phyloP scores from a whole-genome alignment of 2,329 filamentous ascomycete species.

The Hansfordia pulvinata region DNA sequence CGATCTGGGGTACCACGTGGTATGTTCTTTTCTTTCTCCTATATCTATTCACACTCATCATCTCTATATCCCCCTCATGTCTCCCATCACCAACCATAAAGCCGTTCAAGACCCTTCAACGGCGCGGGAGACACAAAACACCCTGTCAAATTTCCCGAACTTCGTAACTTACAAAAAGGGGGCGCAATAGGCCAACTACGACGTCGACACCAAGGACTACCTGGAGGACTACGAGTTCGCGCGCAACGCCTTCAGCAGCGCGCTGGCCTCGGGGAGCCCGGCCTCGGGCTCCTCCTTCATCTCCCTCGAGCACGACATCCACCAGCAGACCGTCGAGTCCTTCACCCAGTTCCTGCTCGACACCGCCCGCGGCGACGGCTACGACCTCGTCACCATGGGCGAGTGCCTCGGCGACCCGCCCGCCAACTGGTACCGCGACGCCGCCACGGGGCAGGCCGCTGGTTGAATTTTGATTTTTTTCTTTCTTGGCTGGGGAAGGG shows the following conservation, averaged over 20 bases:
- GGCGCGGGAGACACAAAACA: too few relatives aligned
- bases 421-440: conserved; percentile 36
- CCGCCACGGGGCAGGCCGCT: conserved; percentile 5
- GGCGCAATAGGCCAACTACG: conserved; percentile 21
- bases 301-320: conserved; percentile 28
- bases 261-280: conserved; percentile 23
- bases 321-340: conserved; percentile 17
- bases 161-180: background rate
- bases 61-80: too few relatives aligned
- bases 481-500: too few relatives aligned
- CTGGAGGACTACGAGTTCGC: conserved; percentile 22
- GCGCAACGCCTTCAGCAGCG: conserved; percentile 28
- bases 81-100: too few relatives aligned
- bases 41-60: too few relatives aligned
- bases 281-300: conserved; percentile 22
- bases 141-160: background rate
- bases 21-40: conserved; percentile 6
- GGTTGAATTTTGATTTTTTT: too few relatives aligned
- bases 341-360: conserved; percentile 26
- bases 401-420: conserved; percentile 39
- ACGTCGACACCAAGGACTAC: conserved; percentile 36
- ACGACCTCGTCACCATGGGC: conserved; percentile 36
- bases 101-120: too few relatives aligned
- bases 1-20: conserved; percentile 20
- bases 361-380: conserved; percentile 24